Evolutionary conservation across 2,329 filamentous ascomycete genomes (phyloP), one percentile per base, ranked within the genome.

Genomic region (Ophiostoma novo-ulmi): DNA sequence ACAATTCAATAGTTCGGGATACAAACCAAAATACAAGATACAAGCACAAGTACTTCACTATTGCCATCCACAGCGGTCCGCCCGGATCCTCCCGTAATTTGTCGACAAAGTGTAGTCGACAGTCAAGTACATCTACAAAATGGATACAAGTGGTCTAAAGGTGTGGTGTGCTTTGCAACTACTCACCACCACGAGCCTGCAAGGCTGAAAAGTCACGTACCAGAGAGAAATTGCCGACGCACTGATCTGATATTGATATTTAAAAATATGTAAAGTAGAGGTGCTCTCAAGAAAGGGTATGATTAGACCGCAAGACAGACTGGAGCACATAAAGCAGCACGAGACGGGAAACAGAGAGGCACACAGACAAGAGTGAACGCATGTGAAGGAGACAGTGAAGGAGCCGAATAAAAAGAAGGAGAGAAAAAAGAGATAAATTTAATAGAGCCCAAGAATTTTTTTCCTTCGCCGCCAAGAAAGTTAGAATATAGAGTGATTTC

Each of bases 191-290:
- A 44, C 10, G 39, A 13, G 39, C 11, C 14, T 44, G 39, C 39
- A 44, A 44, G 39, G 39, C 39, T 10, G 39, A 31, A 52, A 20
- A 48, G 14, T 48, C 44, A 38, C n/a, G 11, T 31, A 31, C 31
- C 31, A 39, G 8, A n/a, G 6, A n/a, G 6, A 10, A 14, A 8
- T 70, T 79, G 80, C 79, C 80, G 22, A 35, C 11, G 26, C 22
- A 35, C 26, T 26, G 55, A 61, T 31, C 55, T 61, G 55, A 35
- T 61, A 52, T 61, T 61, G 55, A 61, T 35, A 31, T 31, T 31
- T 35, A 61, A 44, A 17, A 5, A 5, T 48, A 48, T 17, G 8
- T 48, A n/a, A 7, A 20, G 20, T 6, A 48, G 20, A 48, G 44
- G 44, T 20, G 52, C 52, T 55, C 20, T 11, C n/a, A 11, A 22